phyloP scores from a whole-genome alignment of 768 basidiomycete species.

The Tricholoma sp. region DNA sequence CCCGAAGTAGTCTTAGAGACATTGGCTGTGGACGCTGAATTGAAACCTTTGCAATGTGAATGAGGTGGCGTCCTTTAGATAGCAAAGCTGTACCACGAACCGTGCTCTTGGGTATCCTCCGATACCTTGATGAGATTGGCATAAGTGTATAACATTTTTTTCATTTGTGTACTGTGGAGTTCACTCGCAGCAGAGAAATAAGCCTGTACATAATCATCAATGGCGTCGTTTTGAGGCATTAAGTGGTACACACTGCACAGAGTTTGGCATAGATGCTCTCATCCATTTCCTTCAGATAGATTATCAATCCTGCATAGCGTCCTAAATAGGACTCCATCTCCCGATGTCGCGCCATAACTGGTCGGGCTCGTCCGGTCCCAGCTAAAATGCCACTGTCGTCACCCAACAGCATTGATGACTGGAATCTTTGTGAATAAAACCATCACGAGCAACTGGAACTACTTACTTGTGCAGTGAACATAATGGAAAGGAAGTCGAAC shows the following conservation, averaged over 20 bases:
- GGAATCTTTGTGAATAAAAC: background rate
- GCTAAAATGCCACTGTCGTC: constrained; percentile 53
- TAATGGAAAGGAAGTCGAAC: constrained; percentile 84
- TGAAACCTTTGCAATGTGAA: constrained; percentile 37
- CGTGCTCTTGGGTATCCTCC: constrained; percentile 72
- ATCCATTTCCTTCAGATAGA: constrained; percentile 97
- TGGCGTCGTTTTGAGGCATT: background rate
- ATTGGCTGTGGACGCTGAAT: constrained; percentile 32
- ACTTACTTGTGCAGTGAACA: constrained; percentile 82
- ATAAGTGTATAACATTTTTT: constrained; percentile 58
- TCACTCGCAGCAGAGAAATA: constrained; percentile 88
- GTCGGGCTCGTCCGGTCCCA: constrained; percentile 36
- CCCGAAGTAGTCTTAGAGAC: constrained; percentile 46
- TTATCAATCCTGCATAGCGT: constrained; percentile 81
- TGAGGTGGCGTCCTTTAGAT: background rate
- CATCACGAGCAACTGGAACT: constrained; percentile 10
- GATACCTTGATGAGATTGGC: constrained; percentile 51
- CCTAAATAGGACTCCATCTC: constrained; percentile 80
- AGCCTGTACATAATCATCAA: constrained; percentile 43
- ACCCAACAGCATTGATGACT: constrained; percentile 68
- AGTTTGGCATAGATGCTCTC: constrained; percentile 81
- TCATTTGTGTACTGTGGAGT: constrained; percentile 78
- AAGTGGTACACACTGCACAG: constrained; percentile 64
- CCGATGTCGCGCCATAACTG: constrained; percentile 55
- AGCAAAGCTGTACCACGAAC: constrained; percentile 32